Conservation (phyloP, 768 basidiomycete species). For the Naganishia randhawae region DNA sequence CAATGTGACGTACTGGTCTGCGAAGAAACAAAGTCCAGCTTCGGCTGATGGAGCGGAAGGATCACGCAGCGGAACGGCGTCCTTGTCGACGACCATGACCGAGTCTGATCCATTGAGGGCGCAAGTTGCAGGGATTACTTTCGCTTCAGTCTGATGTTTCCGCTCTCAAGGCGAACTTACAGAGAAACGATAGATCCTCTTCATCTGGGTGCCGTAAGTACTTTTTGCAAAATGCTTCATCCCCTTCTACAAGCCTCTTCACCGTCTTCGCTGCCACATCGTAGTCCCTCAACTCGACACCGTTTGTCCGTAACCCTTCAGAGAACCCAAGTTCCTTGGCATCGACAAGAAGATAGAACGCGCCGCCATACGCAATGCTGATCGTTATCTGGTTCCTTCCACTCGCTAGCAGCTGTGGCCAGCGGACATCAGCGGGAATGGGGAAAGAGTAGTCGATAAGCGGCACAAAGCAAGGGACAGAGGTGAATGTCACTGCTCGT, state of each 20-base stretch:
- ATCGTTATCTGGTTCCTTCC: not conserved
- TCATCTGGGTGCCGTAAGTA: not conserved
- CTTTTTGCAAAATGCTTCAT: not conserved
- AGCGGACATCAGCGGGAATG: not conserved
- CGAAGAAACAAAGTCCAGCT: not conserved
- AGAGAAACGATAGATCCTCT: not conserved
- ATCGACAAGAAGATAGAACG: not conserved
- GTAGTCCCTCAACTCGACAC: not conserved
- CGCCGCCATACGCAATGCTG: not conserved
- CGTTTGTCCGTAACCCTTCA: not conserved
- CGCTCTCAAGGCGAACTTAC: not conserved
- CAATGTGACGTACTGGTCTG: not conserved
- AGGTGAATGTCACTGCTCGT: not conserved
- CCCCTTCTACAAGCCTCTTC: not conserved
- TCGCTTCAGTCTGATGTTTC: not conserved
- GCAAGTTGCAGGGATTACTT: not conserved
- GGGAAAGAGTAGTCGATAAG: not conserved
- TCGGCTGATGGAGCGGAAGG: not conserved
- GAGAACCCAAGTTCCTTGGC: not conserved
- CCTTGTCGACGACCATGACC: not conserved
- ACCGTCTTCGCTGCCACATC: not conserved
- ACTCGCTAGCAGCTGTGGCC: not conserved
- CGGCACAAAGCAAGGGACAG: not conserved
- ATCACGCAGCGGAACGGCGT: not conserved
- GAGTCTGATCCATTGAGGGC: not conserved